Conservation (phyloP, 1,139 yeast genomes). For the Scheffersomyces cryptocercus region DNA sequence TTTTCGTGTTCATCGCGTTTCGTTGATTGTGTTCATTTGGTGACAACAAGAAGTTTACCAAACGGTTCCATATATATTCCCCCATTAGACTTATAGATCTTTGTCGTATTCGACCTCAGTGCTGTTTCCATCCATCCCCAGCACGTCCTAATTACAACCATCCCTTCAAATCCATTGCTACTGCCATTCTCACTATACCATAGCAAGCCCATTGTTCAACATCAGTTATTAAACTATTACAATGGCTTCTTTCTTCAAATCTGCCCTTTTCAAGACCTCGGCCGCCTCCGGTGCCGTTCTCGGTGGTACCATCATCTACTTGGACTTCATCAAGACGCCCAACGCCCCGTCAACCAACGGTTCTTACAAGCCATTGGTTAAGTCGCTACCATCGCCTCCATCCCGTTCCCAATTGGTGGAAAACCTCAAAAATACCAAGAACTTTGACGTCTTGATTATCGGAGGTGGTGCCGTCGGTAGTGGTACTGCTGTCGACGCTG, state of each 20-base stretch:
- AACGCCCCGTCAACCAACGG: conserved; percentile 27
- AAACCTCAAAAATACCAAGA: conserved; percentile 36
- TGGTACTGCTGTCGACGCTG: conserved; percentile 91
- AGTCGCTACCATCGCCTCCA: conserved; percentile 37
- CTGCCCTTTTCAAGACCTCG: conserved; percentile 33
- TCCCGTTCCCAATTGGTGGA: conserved; percentile 35
- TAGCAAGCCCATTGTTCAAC: no score
- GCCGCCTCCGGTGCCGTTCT: conserved; percentile 32
- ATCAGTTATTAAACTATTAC: no score
- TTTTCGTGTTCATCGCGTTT: no score
- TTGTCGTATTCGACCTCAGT: no score
- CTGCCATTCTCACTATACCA: no score
- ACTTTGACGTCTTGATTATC: conserved; percentile 78
- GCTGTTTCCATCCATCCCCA: no score
- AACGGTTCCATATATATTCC: no score
- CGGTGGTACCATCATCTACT: conserved; percentile 41
- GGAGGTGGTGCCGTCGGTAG: conserved; percentile 98
- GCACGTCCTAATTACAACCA: no score
- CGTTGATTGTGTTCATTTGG: no score
- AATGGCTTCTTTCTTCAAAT: conserved; percentile 8
- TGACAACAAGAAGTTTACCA: no score
- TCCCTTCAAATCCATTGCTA: no score
- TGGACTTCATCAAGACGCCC: conserved; percentile 45
- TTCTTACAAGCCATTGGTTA: conserved; percentile 39
- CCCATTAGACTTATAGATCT: no score